phyloP scores from a whole-genome alignment of 495 filamentous ascomycete genomes.

The Podospora didyma region DNA sequence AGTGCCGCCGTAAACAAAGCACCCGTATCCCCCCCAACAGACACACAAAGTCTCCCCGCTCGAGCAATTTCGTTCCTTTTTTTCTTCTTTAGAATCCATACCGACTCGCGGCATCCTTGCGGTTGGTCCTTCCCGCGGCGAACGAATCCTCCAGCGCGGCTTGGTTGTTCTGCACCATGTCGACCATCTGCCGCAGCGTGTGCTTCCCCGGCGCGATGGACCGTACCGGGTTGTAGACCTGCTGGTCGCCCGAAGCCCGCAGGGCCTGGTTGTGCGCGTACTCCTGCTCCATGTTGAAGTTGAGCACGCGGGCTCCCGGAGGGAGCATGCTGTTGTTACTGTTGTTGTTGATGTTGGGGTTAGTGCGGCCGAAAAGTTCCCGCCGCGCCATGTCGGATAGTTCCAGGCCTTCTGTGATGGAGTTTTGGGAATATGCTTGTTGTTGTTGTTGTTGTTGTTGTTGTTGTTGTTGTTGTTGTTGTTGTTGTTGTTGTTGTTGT shows the following conservation, averaged over 20 bases:
- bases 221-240: constrained; percentile 76
- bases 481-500: constrained; percentile 4
- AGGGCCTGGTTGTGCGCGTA: constrained; percentile 78
- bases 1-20: too few species aligned
- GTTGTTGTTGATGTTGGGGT: constrained; percentile 29
- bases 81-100: too few species aligned
- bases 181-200: constrained; percentile 80
- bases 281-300: constrained; percentile 82
- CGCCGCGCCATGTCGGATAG: constrained; percentile 69
- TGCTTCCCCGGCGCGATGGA: constrained; percentile 86
- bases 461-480: constrained; percentile 15
- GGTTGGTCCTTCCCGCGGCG: constrained; percentile 66
- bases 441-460: not conserved
- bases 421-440: constrained; percentile 46
- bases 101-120: constrained; percentile 70
- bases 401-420: constrained; percentile 68
- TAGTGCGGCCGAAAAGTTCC: constrained; percentile 37
- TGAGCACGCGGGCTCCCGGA: constrained; percentile 51
- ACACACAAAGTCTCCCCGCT: not conserved
- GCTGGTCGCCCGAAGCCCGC: constrained; percentile 60
- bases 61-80: too few species aligned
- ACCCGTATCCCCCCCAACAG: too few species aligned
- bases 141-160: constrained; percentile 87
- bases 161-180: constrained; percentile 70
- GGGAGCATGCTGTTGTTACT: constrained; percentile 3